Evolutionary conservation across 176 grass and related monocot genomes (phyloP), one percentile per base, ranked within the genome.

Genomic region (Areca catechu): DNA sequence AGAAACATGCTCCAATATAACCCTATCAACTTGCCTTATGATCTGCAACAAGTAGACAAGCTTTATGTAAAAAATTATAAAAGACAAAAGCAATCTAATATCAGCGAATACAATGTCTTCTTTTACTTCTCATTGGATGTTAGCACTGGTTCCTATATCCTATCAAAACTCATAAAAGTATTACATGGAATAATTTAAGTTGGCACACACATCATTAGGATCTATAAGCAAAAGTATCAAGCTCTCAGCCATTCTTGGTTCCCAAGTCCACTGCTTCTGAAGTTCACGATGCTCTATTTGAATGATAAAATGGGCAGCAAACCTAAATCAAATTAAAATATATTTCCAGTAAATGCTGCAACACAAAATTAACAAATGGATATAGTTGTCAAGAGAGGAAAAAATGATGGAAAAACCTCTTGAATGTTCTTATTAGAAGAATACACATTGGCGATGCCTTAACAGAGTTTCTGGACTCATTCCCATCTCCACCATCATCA

Each of bases 181-280:
- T 43, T 43, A 43, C 34, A 43, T 43, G 34, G 34, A 43, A 43
- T 43, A 43, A 43, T 43, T 43, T 43, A 43, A 43, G 34, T 1
- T 43, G 34, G 34, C 1, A 43, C 34, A 54, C 75, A 91, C 86
- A 80, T 97, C 92, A 75, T 97, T 79, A 77, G 77, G 70, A 57
- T 91, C 86, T 75, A 91, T 71, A 66, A 97, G 81, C 22, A 70
- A 50, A 53, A 97, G 80, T 71, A 97, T 74, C 80, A 97, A 88
- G 72, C 92, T 88, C 72, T 97, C 92, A 53, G 80, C 71, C 92
- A 97, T 97, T 74, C 72, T 81, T 53, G 86, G 78, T 69, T 81
- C 78, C 92, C 92, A 97, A 56, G 53, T 74, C 92, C 92, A 97
- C 71, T 91, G 92, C 72, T 81, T 97, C 59, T 88, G 86, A 74